Evolutionary conservation across 768 basidiomycete genomes (phyloP), one percentile per base, ranked within the genome.

Genomic region (Albatrellus ellisii): DNA sequence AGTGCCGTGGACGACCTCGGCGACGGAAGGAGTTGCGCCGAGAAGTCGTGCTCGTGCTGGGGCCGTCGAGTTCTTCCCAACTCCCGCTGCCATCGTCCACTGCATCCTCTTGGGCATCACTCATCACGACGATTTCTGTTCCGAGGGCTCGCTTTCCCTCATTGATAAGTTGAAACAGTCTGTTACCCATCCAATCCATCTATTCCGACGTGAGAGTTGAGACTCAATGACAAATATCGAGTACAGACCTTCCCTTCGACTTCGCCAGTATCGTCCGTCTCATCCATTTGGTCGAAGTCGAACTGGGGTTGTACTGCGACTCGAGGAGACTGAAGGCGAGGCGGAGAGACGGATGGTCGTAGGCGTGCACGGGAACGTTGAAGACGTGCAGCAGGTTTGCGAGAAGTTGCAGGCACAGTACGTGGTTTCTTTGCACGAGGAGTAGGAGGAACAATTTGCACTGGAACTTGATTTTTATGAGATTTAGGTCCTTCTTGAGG

Each of bases 141-240:
- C 71, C 73, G 6, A 90, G 67, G 0, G 87, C 87, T 35, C 71
- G 75, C 54, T 82, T 77, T 12, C 87, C 87, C 52, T 89, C 76
- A 52, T 77, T 74, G 48, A 90, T 89, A 39, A 89, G 71, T 46
- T 61, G 62, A 21, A 72, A 59, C 24, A 90, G 69, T 48, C 72
- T 75, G 47, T 72, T 76, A 15, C 81, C 79, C 45, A 88, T 80
- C 81, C 81, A 85, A 50, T 85, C 81, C 80, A 88, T 87, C 69
- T 86, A 52, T 35, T 51, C 29, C 26, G 31, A 4, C 3, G 31
- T 50, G 17, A 50, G 35, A 17, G 26, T 26, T 11, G 26, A 11
- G 22, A 14, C n/a, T 17, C 20, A 12, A 28, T 34, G 28, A 12
- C 7, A 31, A 20, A n/a, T 9, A 14, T 12, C 22, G 15, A 11